Evolutionary conservation across 1,284 basidiomycete species (phyloP), one percentile per base, ranked within the genome.

Genomic region (Blastosporella zonata): DNA sequence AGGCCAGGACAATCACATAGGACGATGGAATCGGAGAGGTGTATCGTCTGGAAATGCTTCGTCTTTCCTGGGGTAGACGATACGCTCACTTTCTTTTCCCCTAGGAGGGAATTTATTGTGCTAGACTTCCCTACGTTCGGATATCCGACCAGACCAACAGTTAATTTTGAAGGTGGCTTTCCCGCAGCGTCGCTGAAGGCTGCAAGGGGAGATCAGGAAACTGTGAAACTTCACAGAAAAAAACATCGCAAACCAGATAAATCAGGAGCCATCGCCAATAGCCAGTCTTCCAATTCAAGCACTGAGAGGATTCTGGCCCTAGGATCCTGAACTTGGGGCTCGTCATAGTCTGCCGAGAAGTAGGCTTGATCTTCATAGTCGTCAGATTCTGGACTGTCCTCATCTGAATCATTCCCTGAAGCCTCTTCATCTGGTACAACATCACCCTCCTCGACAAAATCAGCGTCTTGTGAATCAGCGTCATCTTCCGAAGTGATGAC

Each of bases 1-100:
- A 99, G 76, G 71, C 97, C 97, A 10, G 97, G 97, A 72, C 97
- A 99, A 73, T 99, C 97, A 62, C 96, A 99, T n/a, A 99, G 80
- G 10, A 91, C 78, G 42, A 98, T 89, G 2, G 81, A 76, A 22
- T 90, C 82, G 0, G 94, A 94, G 21, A 99, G 79, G 56, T 94
- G 82, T 55, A 98, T 94, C 0, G 97, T 99, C 70, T 99, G 97
- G 74, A 99, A 98, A 70, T 99, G 97, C 66, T 99, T 99, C 23
- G 97, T 99, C 70, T 99, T 98, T 57, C 97, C 95, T 0, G 97
- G 97, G 0, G 96, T 99, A 0, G 94, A 85, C 1, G 95, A 98
- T 6, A 97, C 96, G 59, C 92, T 96, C 53, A 98, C 96, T 77
- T 95, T 97, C 74, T 98, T 97, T 61, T 90, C 87, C 25, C 97